Percentiles rank a stretch among this genome's conserved stretches.
These are phyloP conservation scores for Nemania sp. DNA, from an alignment of 2,329 filamentous ascomycete genomes.

Conservation along the genomic window DNA sequence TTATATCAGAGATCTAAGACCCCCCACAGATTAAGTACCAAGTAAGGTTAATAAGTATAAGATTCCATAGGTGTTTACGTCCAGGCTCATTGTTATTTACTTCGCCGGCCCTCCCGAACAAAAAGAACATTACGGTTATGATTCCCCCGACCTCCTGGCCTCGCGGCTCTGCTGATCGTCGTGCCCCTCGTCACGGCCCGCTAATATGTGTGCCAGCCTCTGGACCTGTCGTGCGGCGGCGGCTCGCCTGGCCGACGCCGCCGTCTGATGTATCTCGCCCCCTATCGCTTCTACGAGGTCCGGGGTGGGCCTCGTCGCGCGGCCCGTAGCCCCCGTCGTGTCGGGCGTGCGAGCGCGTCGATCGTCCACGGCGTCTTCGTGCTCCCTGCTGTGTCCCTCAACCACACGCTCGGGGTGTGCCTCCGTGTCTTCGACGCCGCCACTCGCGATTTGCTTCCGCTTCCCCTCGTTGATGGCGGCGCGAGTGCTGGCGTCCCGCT, in stretches of 20 bases:
- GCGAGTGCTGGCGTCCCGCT: background rate
- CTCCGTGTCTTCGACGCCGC: slow-evolving; percentile 12
- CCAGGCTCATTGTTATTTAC: background rate
- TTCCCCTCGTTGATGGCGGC: slow-evolving; percentile 13
- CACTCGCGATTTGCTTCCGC: slow-evolving; percentile 8
- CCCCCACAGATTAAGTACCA: background rate
- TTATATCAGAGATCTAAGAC: no score
- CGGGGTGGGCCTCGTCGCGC: slow-evolving; percentile 6
- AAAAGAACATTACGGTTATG: background rate
- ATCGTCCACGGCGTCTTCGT: slow-evolving; percentile 10
- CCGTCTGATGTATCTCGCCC: slow-evolving; percentile 24
- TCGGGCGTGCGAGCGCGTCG: slow-evolving; percentile 11
- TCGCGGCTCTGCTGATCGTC: slow-evolving; percentile 12
- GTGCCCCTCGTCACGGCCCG: slow-evolving; percentile 12
- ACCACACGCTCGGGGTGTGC: background rate
- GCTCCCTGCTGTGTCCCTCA: background rate
- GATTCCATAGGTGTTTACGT: background rate
- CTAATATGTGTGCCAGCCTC: slow-evolving; percentile 19
- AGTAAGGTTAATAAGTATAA: no score
- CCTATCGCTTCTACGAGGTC: slow-evolving; percentile 15
- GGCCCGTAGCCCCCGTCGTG: slow-evolving; percentile 5
- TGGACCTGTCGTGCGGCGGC: no score
- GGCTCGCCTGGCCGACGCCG: slow-evolving; percentile 5
- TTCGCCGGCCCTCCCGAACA: background rate
- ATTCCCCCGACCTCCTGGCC: background rate